Evolutionary conservation across 2,329 filamentous ascomycete genomes (phyloP).

Genomic region (Acrodontium crateriforme): DNA sequence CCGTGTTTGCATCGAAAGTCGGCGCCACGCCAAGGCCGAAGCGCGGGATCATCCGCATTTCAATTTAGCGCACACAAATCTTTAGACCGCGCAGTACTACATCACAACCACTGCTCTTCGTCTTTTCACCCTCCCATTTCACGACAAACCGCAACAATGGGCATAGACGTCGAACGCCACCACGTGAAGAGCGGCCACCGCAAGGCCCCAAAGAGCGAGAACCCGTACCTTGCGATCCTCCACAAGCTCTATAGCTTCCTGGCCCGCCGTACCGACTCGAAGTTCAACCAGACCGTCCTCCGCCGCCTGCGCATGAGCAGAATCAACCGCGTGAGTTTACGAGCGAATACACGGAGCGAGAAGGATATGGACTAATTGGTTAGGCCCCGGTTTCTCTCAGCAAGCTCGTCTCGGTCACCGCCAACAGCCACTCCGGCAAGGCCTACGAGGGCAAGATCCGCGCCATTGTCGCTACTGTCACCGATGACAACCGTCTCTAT

Average conservation of each 20-base stretch:
- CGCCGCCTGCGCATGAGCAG: conserved; percentile 77
- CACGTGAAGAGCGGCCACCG: conserved; percentile 16
- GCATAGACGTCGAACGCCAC: conserved; percentile 15
- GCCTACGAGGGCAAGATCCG: conserved; percentile 66
- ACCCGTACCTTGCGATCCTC: conserved; percentile 46
- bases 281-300: conserved; percentile 98
- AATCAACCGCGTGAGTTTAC: conserved; percentile 11
- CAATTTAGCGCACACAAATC: too few species aligned
- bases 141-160: conserved; percentile 7
- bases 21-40: too few species aligned
- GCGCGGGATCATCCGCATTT: too few species aligned
- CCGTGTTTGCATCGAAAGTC: too few species aligned
- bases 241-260: conserved; percentile 48
- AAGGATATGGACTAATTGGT: too few species aligned
- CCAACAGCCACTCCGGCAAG: conserved; percentile 36
- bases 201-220: conserved; percentile 66
- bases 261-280: conserved; percentile 66
- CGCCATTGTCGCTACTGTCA: conserved; percentile 88
- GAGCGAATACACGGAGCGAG: too few species aligned
- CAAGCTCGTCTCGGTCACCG: conserved; percentile 56
- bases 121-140: too few species aligned
- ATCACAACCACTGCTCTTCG: too few species aligned
- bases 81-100: too few species aligned
- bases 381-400: conserved; percentile 89
- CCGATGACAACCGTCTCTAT: conserved; percentile 91